phyloP scores from a whole-genome alignment of 2,329 filamentous ascomycete species.

The Claviceps citrina region DNA sequence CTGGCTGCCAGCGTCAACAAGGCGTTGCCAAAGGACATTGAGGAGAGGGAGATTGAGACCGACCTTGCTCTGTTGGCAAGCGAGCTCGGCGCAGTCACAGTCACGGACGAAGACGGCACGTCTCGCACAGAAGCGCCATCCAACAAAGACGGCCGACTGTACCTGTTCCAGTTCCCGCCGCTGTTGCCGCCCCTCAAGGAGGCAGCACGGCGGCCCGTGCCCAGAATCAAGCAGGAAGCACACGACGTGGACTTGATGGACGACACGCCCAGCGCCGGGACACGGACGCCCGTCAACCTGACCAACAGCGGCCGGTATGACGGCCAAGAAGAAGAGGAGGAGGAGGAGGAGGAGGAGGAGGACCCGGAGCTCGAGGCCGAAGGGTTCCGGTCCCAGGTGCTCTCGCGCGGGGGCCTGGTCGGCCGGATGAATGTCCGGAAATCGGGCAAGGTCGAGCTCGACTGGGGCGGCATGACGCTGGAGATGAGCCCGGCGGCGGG shows the following conservation, averaged over 20 bases:
- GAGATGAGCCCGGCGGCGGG: constrained; percentile 36
- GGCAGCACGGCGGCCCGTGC: constrained; percentile 12
- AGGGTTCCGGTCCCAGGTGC: constrained; percentile 24
- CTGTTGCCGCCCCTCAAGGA: constrained; percentile 40
- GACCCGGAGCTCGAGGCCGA: constrained; percentile 19
- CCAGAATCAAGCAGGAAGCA: constrained; percentile 28
- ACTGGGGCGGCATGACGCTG: constrained; percentile 44
- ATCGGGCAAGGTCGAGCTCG: constrained; percentile 46
- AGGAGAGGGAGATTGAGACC: constrained; percentile 23
- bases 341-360: constrained; percentile 19
- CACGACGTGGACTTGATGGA: constrained; percentile 24
- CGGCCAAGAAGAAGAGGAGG: constrained; percentile 17
- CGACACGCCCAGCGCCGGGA: constrained; percentile 6
- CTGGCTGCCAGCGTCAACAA: constrained; percentile 11
- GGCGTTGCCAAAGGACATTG: constrained; percentile 18
- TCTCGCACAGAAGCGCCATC: constrained; percentile 15
- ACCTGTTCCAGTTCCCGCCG: constrained; percentile 50
- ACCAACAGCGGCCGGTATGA: constrained; percentile 17
- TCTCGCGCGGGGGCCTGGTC: constrained; percentile 40
- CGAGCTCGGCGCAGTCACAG: constrained; percentile 25
- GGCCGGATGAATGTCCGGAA: constrained; percentile 45
- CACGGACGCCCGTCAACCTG: constrained; percentile 24
- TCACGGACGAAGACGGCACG: constrained; percentile 17
- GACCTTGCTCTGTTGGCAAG: constrained; percentile 27
- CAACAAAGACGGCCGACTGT: constrained; percentile 40